These are phyloP conservation scores for Sideroxylon spinosum DNA, from an alignment of 179 eudicot genomes.

Conservation along the genomic window DNA sequence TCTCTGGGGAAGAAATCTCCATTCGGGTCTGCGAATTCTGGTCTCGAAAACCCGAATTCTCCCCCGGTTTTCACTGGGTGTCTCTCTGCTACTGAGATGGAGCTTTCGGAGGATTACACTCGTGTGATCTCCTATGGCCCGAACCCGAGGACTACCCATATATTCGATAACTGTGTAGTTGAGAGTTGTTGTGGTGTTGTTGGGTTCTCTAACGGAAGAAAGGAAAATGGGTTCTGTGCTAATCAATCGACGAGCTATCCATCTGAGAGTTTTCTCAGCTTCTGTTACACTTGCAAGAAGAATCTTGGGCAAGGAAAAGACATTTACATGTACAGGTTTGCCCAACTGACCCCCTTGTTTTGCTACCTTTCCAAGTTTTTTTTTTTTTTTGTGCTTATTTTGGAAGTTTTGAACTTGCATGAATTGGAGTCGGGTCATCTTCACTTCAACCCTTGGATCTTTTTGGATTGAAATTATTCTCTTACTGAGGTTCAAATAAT, in stretches of 20 bases:
- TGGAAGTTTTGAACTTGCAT: not conserved
- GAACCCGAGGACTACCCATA: conserved; percentile 54
- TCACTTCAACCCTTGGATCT: not conserved
- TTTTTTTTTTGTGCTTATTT: too few species aligned
- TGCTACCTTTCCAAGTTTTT: not conserved
- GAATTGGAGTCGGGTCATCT: not conserved
- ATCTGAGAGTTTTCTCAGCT: conserved; percentile 53
- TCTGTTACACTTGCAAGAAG: conserved; percentile 57
- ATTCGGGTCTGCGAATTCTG: conserved; percentile 27
- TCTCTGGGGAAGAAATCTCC: conserved; percentile 26
- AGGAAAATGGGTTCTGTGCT: conserved; percentile 23
- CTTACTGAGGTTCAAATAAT: too few species aligned
- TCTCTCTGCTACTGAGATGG: conserved; percentile 49
- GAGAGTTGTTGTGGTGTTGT: conserved; percentile 47
- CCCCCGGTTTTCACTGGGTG: conserved; percentile 24
- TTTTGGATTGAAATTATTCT: not conserved
- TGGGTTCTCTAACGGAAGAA: conserved; percentile 23
- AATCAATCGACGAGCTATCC: conserved; percentile 31
- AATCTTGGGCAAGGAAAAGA: conserved; percentile 51
- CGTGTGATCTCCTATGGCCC: conserved; percentile 59
- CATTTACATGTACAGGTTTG: conserved; percentile 63
- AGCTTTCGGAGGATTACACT: conserved; percentile 66
- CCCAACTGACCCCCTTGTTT: not conserved
- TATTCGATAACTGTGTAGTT: conserved; percentile 57
- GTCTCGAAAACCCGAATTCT: conserved; percentile 22